phyloP scores from a whole-genome alignment of 768 basidiomycete genomes.

The Russula lepida region DNA sequence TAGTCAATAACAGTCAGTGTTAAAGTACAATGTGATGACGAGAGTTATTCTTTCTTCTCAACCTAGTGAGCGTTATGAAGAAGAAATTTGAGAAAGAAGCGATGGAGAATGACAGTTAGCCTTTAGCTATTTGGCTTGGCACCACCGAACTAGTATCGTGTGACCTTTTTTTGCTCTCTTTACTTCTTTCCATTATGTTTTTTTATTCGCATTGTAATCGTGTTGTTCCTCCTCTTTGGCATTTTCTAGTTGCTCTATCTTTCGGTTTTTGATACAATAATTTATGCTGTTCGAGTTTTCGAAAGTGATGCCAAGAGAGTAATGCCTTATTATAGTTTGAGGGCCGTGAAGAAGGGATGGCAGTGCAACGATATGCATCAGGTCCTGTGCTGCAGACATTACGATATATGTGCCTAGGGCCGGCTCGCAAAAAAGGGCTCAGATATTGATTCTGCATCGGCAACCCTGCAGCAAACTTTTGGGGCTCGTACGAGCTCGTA shows the following conservation, averaged over 20 bases:
- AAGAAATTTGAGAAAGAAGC: conserved; percentile 69
- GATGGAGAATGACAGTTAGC: conserved; percentile 44
- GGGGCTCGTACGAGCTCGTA: too few relatives aligned
- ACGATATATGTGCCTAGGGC: too few relatives aligned
- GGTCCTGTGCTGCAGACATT: too few relatives aligned
- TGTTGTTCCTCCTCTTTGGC: background rate
- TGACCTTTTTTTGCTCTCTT: background rate
- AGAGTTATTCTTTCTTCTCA: background rate
- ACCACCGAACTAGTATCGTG: background rate
- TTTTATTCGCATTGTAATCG: background rate
- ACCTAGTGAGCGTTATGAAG: conserved; percentile 74
- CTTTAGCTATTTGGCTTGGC: background rate
- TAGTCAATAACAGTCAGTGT: background rate
- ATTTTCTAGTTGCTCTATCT: background rate
- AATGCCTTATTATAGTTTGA: too few relatives aligned
- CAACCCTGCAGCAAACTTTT: too few relatives aligned
- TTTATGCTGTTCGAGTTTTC: background rate
- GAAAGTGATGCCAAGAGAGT: too few relatives aligned
- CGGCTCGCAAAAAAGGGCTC: too few relatives aligned
- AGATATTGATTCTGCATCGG: too few relatives aligned
- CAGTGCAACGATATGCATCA: too few relatives aligned
- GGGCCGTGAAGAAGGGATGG: too few relatives aligned
- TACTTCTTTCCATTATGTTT: background rate
- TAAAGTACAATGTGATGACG: background rate
- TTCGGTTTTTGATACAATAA: conserved; percentile 8